Evolutionary conservation across 2,329 filamentous ascomycete genomes (phyloP).

Genomic region (Alternaria conjuncta): DNA sequence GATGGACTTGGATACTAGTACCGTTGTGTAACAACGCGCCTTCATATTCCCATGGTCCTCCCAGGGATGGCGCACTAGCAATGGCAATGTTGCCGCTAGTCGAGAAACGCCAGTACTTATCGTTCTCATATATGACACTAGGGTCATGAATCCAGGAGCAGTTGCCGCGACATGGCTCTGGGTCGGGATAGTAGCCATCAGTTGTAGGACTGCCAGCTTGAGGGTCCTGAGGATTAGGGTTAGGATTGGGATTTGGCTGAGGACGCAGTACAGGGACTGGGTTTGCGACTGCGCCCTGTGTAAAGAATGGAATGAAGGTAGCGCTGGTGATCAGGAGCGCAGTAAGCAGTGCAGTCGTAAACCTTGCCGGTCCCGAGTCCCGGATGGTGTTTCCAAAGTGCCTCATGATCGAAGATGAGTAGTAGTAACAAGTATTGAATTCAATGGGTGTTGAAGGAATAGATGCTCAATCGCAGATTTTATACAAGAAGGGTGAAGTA

Average conservation of each 20-base stretch:
- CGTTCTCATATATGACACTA: conserved; percentile 53
- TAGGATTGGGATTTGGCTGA: neutral
- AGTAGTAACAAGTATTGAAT: neutral
- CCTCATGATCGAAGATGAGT: neutral
- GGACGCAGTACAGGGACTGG: neutral
- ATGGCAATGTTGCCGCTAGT: conserved; percentile 57
- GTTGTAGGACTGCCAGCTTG: neutral
- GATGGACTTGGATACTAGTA: conserved; percentile 51
- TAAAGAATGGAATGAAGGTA: conserved; percentile 19
- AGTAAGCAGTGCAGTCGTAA: conserved; percentile 13
- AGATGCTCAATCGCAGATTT: neutral
- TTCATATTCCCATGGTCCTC: conserved; percentile 56
- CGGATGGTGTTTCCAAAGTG: neutral
- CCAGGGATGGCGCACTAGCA: conserved; percentile 51
- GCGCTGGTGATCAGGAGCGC: conserved; percentile 18
- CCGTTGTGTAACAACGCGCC: conserved; percentile 53
- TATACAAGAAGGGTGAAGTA: neutral
- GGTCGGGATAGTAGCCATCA: conserved; percentile 32
- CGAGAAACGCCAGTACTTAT: conserved; percentile 58
- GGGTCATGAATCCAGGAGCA: conserved; percentile 56
- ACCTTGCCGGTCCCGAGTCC: conserved; percentile 1
- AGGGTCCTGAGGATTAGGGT: neutral
- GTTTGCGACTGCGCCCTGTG: conserved; percentile 3
- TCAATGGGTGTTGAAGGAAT: neutral
- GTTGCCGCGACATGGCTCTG: conserved; percentile 47